Conservation (phyloP, 2,329 filamentous ascomycete species). For the Fusarium stilboides region DNA sequence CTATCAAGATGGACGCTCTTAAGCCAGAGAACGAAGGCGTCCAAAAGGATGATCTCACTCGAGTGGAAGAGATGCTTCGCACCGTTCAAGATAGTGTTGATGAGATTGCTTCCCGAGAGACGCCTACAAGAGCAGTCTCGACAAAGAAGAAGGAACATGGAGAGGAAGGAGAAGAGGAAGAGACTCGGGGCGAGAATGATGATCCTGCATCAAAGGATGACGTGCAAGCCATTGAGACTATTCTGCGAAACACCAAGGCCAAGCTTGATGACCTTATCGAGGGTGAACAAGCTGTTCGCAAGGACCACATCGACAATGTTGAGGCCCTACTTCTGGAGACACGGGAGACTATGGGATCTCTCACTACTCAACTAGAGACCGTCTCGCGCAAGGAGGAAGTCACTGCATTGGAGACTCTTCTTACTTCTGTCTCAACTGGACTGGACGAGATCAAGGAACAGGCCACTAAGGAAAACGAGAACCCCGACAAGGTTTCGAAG, state of each 20-base stretch:
- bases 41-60: slow-evolving; percentile 69
- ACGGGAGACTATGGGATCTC: slow-evolving; percentile 77
- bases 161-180: slow-evolving; percentile 37
- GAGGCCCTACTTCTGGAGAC: slow-evolving; percentile 79
- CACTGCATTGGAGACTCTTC: slow-evolving; percentile 80
- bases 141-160: slow-evolving; percentile 38
- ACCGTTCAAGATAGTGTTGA: slow-evolving; percentile 66
- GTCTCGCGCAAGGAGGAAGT: slow-evolving; percentile 85
- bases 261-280: slow-evolving; percentile 86
- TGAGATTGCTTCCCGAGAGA: slow-evolving; percentile 58
- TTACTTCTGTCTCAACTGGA: slow-evolving; percentile 81
- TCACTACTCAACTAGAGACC: slow-evolving; percentile 78
- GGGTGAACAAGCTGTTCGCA: slow-evolving; percentile 77
- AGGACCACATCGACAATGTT: slow-evolving; percentile 75
- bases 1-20: slow-evolving; percentile 81
- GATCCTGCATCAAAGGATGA: slow-evolving; percentile 77
- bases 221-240: slow-evolving; percentile 89
- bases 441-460: slow-evolving; percentile 81
- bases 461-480: slow-evolving; percentile 67
- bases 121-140: slow-evolving; percentile 36
- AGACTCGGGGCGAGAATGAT: slow-evolving; percentile 29
- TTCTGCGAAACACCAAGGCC: slow-evolving; percentile 90
- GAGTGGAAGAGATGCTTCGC: slow-evolving; percentile 67
- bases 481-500: slow-evolving; percentile 80
- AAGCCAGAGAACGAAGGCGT: slow-evolving; percentile 55